These are phyloP conservation scores for Strigomonas culicis DNA, from an alignment of 208 protist genomes.

Conservation along the genomic window DNA sequence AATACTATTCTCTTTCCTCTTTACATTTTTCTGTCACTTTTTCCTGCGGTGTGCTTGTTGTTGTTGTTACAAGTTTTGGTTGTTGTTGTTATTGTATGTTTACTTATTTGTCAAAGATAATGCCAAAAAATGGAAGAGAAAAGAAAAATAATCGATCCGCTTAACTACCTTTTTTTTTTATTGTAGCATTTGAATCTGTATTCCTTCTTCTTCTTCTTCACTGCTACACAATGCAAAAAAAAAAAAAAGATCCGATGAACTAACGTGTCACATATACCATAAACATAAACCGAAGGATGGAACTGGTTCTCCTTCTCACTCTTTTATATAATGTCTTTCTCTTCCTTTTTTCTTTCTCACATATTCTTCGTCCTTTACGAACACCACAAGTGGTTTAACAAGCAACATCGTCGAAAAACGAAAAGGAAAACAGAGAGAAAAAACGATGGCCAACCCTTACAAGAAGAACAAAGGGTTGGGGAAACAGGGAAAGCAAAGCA, in stretches of 20 bases:
- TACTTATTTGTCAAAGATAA: background rate
- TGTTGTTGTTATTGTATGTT: background rate
- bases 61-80: too few relatives aligned
- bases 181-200: background rate
- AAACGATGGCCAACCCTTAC: background rate
- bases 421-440: background rate
- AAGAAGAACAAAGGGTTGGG: conserved; percentile 17
- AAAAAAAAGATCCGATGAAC: background rate
- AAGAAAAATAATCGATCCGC: background rate
- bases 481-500: conserved; percentile 10
- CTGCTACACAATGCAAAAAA: background rate
- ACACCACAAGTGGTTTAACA: background rate
- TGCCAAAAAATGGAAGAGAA: background rate
- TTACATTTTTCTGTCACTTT: conserved; percentile 12
- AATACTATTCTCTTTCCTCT: background rate
- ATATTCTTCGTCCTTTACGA: conserved; percentile 4
- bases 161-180: conserved; percentile 12
- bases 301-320: conserved; percentile 17
- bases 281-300: too few relatives aligned
- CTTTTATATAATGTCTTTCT: background rate
- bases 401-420: too few relatives aligned
- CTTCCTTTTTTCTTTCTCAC: conserved; percentile 4
- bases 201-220: background rate
- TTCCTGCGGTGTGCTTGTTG: too few relatives aligned
- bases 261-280: conserved; percentile 19